These are phyloP conservation scores for Coprinellus aureogranulatus DNA, from an alignment of 768 basidiomycete species.

Conservation along the genomic window DNA sequence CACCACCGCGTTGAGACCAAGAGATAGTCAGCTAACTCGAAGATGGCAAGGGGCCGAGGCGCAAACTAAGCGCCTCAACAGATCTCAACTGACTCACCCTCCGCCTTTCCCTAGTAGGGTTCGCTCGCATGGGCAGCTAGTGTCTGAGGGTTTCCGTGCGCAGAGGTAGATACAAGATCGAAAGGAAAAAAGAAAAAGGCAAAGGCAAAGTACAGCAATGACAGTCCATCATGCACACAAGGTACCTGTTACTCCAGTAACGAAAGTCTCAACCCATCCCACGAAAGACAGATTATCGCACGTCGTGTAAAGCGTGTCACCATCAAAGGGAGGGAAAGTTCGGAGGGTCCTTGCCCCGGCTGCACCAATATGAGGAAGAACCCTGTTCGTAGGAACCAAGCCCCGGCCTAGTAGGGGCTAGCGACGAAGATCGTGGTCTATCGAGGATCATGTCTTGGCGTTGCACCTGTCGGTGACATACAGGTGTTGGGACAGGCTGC, in stretches of 20 bases:
- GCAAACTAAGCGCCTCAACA: slow-evolving; percentile 1
- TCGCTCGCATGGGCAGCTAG: slow-evolving; percentile 8
- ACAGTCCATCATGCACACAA: not conserved
- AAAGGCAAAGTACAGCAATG: not conserved
- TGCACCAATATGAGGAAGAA: slow-evolving; percentile 6
- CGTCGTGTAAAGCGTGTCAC: slow-evolving; percentile 4
- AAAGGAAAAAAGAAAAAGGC: not conserved
- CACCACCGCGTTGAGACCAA: not conserved
- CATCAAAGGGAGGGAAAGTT: slow-evolving; percentile 6
- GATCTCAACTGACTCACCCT: too few species aligned
- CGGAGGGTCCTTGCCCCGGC: slow-evolving; percentile 8
- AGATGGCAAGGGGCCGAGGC: not conserved
- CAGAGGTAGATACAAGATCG: slow-evolving; percentile 2
- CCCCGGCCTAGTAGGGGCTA: slow-evolving; percentile 7
- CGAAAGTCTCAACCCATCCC: not conserved
- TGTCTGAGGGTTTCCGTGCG: slow-evolving; percentile 10
- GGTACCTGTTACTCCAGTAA: not conserved
- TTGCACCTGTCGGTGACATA: slow-evolving; percentile 3
- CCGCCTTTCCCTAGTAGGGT: slow-evolving; percentile 5
- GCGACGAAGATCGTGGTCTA: slow-evolving; percentile 7
- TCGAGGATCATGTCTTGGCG: slow-evolving; percentile 6
- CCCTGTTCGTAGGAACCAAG: slow-evolving; percentile 7
- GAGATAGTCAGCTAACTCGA: not conserved
- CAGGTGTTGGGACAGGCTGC: slow-evolving; percentile 5
- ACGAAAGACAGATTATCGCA: not conserved